Evolutionary conservation across 2,329 filamentous ascomycete species (phyloP).

Genomic region (Exophiala mesophila): DNA sequence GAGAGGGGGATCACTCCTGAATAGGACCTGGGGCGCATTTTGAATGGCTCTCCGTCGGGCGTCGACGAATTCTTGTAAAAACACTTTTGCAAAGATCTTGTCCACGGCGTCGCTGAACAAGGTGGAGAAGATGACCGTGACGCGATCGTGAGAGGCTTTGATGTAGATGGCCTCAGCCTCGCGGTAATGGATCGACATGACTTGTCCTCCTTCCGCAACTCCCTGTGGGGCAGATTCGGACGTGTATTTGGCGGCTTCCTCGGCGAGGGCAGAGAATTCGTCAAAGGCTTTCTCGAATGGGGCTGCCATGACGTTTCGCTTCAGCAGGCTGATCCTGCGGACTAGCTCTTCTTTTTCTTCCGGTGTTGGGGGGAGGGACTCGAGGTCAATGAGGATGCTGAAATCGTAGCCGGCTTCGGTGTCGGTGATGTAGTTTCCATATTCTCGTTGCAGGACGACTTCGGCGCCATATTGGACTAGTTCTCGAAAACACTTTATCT

Average conservation of each 20-base stretch:
- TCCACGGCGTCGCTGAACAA: constrained; percentile 98
- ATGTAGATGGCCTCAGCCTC: constrained; percentile 99
- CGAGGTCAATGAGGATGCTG: constrained; percentile 83
- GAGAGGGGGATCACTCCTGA: constrained; percentile 87
- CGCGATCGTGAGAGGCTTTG: constrained; percentile 93
- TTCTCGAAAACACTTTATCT: constrained; percentile 91
- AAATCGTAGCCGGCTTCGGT: constrained; percentile 95
- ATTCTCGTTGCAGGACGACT: constrained; percentile 87
- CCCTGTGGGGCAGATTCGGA: constrained; percentile 92
- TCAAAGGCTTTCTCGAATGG: constrained; percentile 97
- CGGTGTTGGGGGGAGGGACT: constrained; percentile 75
- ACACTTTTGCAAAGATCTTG: constrained; percentile 94
- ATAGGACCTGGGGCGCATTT: constrained; percentile 95
- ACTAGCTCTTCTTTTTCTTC: constrained; percentile 84
- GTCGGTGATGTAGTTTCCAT: constrained; percentile 80
- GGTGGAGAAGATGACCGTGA: constrained; percentile 98
- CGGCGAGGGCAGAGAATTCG: constrained; percentile 78
- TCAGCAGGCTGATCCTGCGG: constrained; percentile 80
- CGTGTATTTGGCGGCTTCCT: constrained; percentile 87
- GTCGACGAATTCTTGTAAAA: constrained; percentile 97
- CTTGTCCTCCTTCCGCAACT: constrained; percentile 78
- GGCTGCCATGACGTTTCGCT: constrained; percentile 97
- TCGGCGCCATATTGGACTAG: constrained; percentile 90
- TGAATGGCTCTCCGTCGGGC: constrained; percentile 91
- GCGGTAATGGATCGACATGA: constrained; percentile 96